phyloP scores from a whole-genome alignment of 202 grass and related monocot species.

The Musa balbisiana region DNA sequence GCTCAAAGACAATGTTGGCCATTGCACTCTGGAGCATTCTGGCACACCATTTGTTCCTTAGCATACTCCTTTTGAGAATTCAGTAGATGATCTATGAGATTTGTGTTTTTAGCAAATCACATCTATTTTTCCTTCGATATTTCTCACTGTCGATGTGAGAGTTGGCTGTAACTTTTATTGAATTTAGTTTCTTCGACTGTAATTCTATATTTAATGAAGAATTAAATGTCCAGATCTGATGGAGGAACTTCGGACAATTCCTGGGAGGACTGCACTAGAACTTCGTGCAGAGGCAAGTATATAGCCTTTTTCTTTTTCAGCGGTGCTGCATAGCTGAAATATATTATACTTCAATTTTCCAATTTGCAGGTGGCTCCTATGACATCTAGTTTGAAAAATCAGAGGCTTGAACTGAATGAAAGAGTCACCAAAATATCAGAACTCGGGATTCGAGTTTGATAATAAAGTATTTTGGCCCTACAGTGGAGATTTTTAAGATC shows the following conservation, averaged over 20 bases:
- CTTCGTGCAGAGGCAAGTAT: constrained; percentile 68
- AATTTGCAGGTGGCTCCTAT: constrained; percentile 70
- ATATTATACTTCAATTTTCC: constrained; percentile 6
- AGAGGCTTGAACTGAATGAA: constrained; percentile 56
- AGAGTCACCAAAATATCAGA: constrained; percentile 81
- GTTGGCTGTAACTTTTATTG: not conserved
- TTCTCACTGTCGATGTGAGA: not conserved
- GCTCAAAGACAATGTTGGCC: too few species aligned
- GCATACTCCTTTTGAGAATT: too few species aligned
- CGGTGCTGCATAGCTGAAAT: not conserved
- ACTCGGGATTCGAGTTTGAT: constrained; percentile 76
- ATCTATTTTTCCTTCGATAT: too few species aligned
- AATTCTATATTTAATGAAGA: not conserved
- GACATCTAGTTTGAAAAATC: constrained; percentile 69
- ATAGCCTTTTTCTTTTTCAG: not conserved
- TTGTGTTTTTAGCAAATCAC: too few species aligned
- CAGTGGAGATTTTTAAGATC: constrained; percentile 4
- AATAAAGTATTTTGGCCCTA: not conserved
- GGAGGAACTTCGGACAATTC: constrained; percentile 67
- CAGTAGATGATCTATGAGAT: too few species aligned
- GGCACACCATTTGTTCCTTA: too few species aligned
- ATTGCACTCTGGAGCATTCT: too few species aligned
- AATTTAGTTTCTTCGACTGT: not conserved
- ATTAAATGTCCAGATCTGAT: constrained; percentile 52
- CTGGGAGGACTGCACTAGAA: constrained; percentile 72